Conservation (phyloP, 306 rosid genomes). For the Cucurbita pepo region DNA sequence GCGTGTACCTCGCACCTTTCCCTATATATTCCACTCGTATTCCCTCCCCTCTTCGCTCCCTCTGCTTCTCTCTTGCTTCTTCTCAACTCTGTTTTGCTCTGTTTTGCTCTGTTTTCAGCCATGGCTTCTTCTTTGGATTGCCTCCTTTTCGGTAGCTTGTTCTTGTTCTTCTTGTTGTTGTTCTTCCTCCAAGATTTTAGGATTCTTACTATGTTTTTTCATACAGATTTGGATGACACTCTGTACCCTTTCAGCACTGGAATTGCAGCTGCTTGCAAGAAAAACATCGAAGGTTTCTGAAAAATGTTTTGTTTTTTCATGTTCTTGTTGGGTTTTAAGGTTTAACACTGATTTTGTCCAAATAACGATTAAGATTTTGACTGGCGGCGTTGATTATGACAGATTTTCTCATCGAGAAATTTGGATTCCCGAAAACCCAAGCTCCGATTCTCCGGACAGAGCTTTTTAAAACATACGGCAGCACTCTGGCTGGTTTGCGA, state of each 20-base stretch:
- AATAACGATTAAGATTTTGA: too few species aligned
- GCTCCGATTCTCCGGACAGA: conserved; percentile 51
- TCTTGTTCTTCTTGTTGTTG: background rate
- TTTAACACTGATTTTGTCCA: too few species aligned
- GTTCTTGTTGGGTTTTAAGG: too few species aligned
- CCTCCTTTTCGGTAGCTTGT: conserved; percentile 32
- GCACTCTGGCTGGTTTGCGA: conserved; percentile 83
- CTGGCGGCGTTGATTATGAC: background rate
- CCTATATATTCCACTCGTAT: background rate
- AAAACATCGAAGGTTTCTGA: conserved; percentile 48
- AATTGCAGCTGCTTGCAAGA: conserved; percentile 38
- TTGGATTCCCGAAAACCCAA: conserved; percentile 43
- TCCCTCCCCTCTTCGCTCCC: background rate
- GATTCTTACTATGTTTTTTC: background rate
- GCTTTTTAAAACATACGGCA: conserved; percentile 74
- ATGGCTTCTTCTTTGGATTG: conserved; percentile 11
- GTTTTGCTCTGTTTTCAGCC: conserved; percentile 1
- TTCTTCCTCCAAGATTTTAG: background rate
- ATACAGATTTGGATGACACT: conserved; percentile 76
- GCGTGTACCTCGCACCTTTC: background rate
- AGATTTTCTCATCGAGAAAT: conserved; percentile 49
- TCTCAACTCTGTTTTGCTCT: background rate
- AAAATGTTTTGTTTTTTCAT: background rate
- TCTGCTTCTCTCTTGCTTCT: background rate
- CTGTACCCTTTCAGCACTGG: conserved; percentile 50